These are phyloP conservation scores for Geosmithia flava DNA, from an alignment of 2,329 filamentous ascomycete genomes.

Conservation along the genomic window DNA sequence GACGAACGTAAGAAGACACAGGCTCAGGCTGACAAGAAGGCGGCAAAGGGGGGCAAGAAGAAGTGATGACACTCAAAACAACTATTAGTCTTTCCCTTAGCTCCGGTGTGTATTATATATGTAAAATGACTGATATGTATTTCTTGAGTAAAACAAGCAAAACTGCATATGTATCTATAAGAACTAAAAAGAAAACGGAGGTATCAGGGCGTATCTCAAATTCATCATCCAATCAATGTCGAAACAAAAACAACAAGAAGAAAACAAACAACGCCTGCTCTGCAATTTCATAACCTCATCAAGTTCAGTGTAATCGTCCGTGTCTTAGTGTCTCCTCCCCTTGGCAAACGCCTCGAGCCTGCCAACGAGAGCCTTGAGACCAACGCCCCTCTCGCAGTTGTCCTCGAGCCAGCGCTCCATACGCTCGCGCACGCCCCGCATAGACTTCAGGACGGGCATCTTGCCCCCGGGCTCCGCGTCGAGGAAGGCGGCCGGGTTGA, in stretches of 20 bases:
- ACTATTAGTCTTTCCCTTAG: slow-evolving; percentile 6
- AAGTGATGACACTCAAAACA: slow-evolving; percentile 9
- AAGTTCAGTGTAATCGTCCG: background rate
- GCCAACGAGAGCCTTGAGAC: slow-evolving; percentile 57
- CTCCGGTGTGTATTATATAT: background rate
- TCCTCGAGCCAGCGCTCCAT: slow-evolving; percentile 78
- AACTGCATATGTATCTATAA: background rate
- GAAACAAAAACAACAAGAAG: too few relatives aligned
- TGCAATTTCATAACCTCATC: background rate
- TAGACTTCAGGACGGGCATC: slow-evolving; percentile 61
- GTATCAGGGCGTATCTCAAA: too few relatives aligned
- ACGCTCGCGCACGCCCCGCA: slow-evolving; percentile 55
- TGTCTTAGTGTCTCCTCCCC: slow-evolving; percentile 10
- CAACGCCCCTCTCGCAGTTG: slow-evolving; percentile 70
- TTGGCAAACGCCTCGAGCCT: slow-evolving; percentile 44
- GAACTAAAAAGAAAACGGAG: too few relatives aligned
- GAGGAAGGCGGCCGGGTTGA: slow-evolving; percentile 67
- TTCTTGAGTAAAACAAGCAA: background rate
- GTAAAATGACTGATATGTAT: background rate
- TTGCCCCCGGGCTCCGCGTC: slow-evolving; percentile 50
- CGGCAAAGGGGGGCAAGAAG: slow-evolving; percentile 40
- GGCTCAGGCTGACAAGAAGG: slow-evolving; percentile 68
- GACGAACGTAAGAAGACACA: slow-evolving; percentile 63
- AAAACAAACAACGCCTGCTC: background rate
- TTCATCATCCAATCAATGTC: too few relatives aligned